Evolutionary conservation across 2,329 filamentous ascomycete species (phyloP), one percentile per base, ranked within the genome.

Genomic region (Myriosclerotinia duriaeana): DNA sequence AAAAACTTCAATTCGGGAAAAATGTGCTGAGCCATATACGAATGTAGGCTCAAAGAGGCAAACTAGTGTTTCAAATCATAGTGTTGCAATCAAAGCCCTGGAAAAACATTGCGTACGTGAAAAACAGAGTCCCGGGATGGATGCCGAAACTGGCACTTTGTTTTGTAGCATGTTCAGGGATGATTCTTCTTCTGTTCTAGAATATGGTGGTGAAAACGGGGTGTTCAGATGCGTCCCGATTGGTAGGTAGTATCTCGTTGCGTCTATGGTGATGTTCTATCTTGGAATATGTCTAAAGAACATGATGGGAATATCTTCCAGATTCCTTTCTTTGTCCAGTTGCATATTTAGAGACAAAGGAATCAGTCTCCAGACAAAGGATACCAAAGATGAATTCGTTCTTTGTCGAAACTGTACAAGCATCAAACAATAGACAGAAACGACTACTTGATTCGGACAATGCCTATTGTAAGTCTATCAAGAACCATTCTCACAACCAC

Each of bases 361-460:
- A n/a, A 6, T 12, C 8, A 14, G 11, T 44, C 5, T 1, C 2
- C 3, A 14, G 1, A 44, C 15, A 58, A 58, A 44, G 22, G 17
- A 30, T 5, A 34, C 6, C 4, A 6, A 5, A 26, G 20, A 38
- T 8, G 9, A n/a, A 40, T 38, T 8, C 11, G 4, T 22, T 61
- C 58, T 61, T 61, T 50, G 9, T 40, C 30, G 22, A 26, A 17
- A 38, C 17, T 17, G 8, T 7, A 50, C 34, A 38, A 14, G 4
- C 7, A 11, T 8, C 5, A 9, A 61, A 61, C 58, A 61, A 61
- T 26, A 15, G 15, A 2, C 20, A 38, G 30, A 50, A 50, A 15
- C n/a, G 20, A 17, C 30, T 61, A 61, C 8, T 38, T 61, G 50
- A 61, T 26, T 61, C 30, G 58, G 58, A 61, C 44, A 61, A 61